These are phyloP conservation scores for Didymella arachidicola DNA, from an alignment of 2,329 filamentous ascomycete genomes.

Conservation along the genomic window DNA sequence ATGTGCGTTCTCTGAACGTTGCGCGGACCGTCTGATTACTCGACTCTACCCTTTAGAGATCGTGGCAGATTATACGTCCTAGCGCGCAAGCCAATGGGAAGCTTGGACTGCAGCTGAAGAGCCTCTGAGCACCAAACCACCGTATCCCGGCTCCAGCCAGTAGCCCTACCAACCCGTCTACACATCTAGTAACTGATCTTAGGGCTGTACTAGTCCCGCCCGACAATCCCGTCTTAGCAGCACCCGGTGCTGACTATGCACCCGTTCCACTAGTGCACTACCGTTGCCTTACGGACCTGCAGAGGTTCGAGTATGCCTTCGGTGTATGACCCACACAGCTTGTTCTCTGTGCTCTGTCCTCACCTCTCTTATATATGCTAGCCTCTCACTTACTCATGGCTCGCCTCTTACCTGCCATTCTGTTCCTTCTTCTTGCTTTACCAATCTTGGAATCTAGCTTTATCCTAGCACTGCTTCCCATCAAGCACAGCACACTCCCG, in stretches of 20 bases:
- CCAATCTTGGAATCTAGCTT: constrained; percentile 21
- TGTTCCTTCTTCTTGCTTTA: constrained; percentile 18
- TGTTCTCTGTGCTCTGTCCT: constrained; percentile 26
- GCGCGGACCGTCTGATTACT: constrained; percentile 22
- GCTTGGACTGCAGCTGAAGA: constrained; percentile 40
- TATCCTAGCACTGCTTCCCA: constrained; percentile 6
- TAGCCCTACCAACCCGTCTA: constrained; percentile 38
- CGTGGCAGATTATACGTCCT: constrained; percentile 29
- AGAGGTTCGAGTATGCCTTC: constrained; percentile 39
- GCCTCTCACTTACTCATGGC: constrained; percentile 29
- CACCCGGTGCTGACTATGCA: constrained; percentile 48
- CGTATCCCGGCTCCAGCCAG: constrained; percentile 40
- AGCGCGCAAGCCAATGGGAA: constrained; percentile 35
- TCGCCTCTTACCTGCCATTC: constrained; percentile 22
- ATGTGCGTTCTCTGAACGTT: constrained; percentile 21
- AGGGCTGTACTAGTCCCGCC: constrained; percentile 49
- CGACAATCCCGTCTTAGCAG: constrained; percentile 39
- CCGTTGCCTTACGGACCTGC: constrained; percentile 48
- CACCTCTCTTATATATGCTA: constrained; percentile 45
- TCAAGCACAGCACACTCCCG: background rate
- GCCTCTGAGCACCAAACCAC: constrained; percentile 41
- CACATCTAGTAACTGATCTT: constrained; percentile 38
- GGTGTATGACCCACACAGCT: constrained; percentile 36
- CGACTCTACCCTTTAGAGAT: constrained; percentile 25
- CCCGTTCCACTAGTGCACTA: constrained; percentile 43